Base-by-base conservation (phyloP, 1,284 basidiomycete genomes). In the Apiotrichum brassicae region DNA sequence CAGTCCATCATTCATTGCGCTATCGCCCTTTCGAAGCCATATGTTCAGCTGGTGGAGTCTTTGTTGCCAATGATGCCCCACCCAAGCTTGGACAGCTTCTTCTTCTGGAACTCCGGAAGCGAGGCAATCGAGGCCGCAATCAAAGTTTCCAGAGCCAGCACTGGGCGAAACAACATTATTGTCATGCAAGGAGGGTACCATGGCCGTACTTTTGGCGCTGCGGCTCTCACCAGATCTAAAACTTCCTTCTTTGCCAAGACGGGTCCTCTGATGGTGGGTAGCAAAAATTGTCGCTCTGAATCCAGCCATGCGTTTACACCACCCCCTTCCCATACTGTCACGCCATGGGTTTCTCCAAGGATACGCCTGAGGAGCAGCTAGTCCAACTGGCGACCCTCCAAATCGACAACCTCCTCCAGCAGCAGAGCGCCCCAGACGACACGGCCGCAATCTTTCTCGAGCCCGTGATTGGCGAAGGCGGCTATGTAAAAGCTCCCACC, bases 291-390 rank as follows among this genome's bases (percentile, higher is more conserved):
- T n/a, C n/a, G n/a, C n/a, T n/a, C n/a, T n/a, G n/a, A n/a, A n/a
- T n/a, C n/a, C n/a, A n/a, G n/a, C n/a, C n/a, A n/a, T n/a, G n/a
- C n/a, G 86, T 86, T 5, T 91, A 83, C 74, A 77, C 82, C 0
- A 81, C 83, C 8, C 82, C 90, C 0, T 98, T 82, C 79, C 94
- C 93, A 0, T 97, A 86, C 77, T 97, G 91, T 86, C 88, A 95
- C 72, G 87, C 93, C 63, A 76, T 85, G 54, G 84, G 83, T 41
- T 67, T 86, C 4, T 73, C 82, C 1, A 76, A 79, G 3, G 76
- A 77, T 25, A 86, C 87, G 1, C 76, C 82, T 12, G 75, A 81
- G 54, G 78, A 82, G 22, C 79, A 83, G 57, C 79, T 93, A 25
- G 80, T 86, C 43, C 68, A 79, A 18, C 74, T 82, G 45, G 84